These are phyloP conservation scores for Periconia sp. DNA, from an alignment of 2,329 filamentous ascomycete genomes.

Conservation along the genomic window DNA sequence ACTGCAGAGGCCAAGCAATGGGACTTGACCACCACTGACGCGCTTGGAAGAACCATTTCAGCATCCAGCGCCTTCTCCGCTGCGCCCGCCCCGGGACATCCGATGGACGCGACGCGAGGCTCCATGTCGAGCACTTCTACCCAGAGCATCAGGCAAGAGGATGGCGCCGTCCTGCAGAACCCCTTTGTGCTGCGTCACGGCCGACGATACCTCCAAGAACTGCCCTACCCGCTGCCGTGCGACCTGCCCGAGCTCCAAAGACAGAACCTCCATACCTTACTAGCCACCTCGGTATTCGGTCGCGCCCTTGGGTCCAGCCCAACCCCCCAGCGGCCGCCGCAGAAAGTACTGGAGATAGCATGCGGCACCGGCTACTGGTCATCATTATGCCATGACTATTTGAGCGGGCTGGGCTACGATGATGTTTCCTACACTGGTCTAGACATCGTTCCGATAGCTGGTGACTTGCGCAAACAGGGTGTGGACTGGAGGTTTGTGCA, in stretches of 20 bases:
- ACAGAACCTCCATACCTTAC: slow-evolving; percentile 81
- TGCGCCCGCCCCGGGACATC: slow-evolving; percentile 20
- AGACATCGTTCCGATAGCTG: slow-evolving; percentile 77
- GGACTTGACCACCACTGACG: slow-evolving; percentile 42
- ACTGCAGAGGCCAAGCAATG: slow-evolving; percentile 45
- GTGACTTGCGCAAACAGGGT: slow-evolving; percentile 69
- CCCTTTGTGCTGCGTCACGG: slow-evolving; percentile 76
- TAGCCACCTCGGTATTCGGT: slow-evolving; percentile 82
- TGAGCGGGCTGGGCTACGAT: slow-evolving; percentile 69
- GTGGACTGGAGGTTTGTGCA: slow-evolving; percentile 90
- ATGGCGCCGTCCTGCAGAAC: slow-evolving; percentile 24
- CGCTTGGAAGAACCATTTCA: slow-evolving; percentile 43
- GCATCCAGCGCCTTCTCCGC: slow-evolving; percentile 23
- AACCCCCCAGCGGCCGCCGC: slow-evolving; percentile 70
- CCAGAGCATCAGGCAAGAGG: slow-evolving; percentile 37
- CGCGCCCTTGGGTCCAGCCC: slow-evolving; percentile 76
- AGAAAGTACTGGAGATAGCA: slow-evolving; percentile 81
- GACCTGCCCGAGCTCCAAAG: slow-evolving; percentile 87
- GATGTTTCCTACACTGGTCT: slow-evolving; percentile 81
- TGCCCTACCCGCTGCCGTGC: slow-evolving; percentile 84
- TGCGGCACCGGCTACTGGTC: slow-evolving; percentile 93
- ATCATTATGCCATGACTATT: slow-evolving; percentile 82
- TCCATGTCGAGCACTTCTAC: slow-evolving; percentile 48
- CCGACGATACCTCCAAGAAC: slow-evolving; percentile 81
- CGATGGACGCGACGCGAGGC: slow-evolving; percentile 46